Evolutionary conservation across 176 grass and related monocot genomes (phyloP), one percentile per base, ranked within the genome.

Genomic region (Carex parvula): DNA sequence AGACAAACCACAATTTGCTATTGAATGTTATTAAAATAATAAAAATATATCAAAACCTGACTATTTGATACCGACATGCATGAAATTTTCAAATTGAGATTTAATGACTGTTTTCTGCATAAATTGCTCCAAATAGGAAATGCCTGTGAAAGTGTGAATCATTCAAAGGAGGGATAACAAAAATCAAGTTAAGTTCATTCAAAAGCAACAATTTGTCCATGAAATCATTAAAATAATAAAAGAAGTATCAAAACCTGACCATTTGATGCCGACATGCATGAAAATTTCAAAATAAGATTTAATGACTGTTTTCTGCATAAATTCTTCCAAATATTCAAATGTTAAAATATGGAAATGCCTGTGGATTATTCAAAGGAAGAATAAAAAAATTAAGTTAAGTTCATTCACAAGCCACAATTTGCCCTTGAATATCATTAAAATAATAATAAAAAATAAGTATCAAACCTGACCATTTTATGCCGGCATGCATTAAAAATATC

Each of bases 211-310:
- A 73, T 48, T 50, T 73, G 17, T 9, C n/a, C 42, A 50, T 72
- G 69, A 72, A 72, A 46, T 72, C n/a, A 72, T 21, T 21, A 72
- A 72, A 72, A 72, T 72, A 50, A 72, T 46, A 48, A 69, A 3
- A 44, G 48, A 50, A 22, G n/a, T 48, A 72, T 13, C 3, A 72
- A 72, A 50, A 52, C 18, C 16, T 50, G 11, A 73, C 70, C 20
- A 24, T 18, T 52, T 52, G 70, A 73, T 48, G n/a, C 10, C 21
- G 69, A 72, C 69, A 44, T 46, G 18, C 6, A 21, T 72, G 39
- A 44, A 72, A 46, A 0, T 72, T 72, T 71, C 35, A 42, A 71
- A 17, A 46, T 72, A 11, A n/a, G 3, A 64, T 72, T 3, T 29
- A 46, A 21, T 13, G 11, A 48, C n/a, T 72, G 26, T 20, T 72